These are phyloP conservation scores for Pythium rishiriense DNA, from an alignment of 352 stramenopile species.

Conservation along the genomic window DNA sequence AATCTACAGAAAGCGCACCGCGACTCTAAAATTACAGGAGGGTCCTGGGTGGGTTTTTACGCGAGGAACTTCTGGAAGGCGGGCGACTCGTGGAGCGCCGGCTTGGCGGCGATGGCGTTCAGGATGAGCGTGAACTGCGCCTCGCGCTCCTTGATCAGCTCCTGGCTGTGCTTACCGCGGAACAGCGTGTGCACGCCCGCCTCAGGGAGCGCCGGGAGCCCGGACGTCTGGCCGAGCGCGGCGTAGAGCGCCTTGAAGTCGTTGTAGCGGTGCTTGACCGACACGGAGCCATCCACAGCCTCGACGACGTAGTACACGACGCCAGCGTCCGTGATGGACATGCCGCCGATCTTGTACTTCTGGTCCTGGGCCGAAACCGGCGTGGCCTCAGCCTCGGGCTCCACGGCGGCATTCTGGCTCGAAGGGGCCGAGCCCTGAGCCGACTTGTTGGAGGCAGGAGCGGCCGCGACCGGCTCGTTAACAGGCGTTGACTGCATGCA, in stretches of 20 bases:
- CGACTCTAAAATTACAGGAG: not conserved
- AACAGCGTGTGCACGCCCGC: conserved; percentile 49
- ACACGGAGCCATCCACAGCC: conserved; percentile 30
- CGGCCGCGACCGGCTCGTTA: conserved; percentile 34
- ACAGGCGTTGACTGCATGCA: conserved; percentile 71
- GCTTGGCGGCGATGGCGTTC: conserved; percentile 63
- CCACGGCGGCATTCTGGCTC: conserved; percentile 32
- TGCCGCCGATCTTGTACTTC: conserved; percentile 41
- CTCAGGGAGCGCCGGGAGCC: conserved; percentile 56
- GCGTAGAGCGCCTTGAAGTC: conserved; percentile 80
- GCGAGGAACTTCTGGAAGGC: conserved; percentile 63
- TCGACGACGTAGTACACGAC: conserved; percentile 76
- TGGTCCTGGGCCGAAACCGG: conserved; percentile 1
- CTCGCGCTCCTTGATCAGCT: conserved; percentile 64
- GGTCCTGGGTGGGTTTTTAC: not conserved
- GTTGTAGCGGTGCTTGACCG: conserved; percentile 75
- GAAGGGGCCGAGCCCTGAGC: conserved; percentile 40
- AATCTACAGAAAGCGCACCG: not conserved
- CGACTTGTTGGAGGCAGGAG: conserved; percentile 26
- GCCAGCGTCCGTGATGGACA: conserved; percentile 62
- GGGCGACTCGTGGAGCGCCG: conserved; percentile 39
- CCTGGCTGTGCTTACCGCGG: conserved; percentile 51
- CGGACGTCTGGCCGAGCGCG: conserved; percentile 28
- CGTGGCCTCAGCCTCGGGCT: conserved; percentile 24
- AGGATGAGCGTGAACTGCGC: conserved; percentile 60